Conservation (phyloP, 192 early-diverging fungal genomes). For the Backusella tarrabulga region DNA sequence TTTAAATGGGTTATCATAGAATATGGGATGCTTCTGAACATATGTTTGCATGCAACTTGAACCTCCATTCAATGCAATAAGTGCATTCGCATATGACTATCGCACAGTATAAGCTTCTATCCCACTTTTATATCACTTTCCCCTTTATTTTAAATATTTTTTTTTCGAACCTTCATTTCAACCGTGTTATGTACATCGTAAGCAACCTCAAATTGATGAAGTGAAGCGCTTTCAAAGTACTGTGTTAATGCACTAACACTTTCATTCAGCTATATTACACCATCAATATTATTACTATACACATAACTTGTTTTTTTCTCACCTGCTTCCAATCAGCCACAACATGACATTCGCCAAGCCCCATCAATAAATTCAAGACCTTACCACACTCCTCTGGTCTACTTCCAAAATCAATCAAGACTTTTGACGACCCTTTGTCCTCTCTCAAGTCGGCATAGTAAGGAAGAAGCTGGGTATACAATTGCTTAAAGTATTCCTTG, state of each 20-base stretch:
- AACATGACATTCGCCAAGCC: constrained; percentile 54
- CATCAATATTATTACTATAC: not conserved
- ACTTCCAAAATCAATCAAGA: constrained; percentile 65
- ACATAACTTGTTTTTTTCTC: constrained; percentile 10
- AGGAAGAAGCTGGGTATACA: constrained; percentile 61
- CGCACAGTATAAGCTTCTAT: not conserved
- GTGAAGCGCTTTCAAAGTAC: constrained; percentile 73
- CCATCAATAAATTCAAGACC: constrained; percentile 53
- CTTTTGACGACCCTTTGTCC: constrained; percentile 59
- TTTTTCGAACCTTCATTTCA: constrained; percentile 59
- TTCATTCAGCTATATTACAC: constrained; percentile 44
- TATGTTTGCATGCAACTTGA: constrained; percentile 68
- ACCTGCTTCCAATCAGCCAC: constrained; percentile 59
- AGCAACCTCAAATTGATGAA: constrained; percentile 77
- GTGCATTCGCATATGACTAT: constrained; percentile 60
- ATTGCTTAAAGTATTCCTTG: constrained; percentile 60
- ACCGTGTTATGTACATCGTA: constrained; percentile 61
- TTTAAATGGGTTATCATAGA: constrained; percentile 72
- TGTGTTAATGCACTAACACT: constrained; percentile 65
- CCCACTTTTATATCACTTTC: not conserved
- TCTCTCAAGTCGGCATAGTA: constrained; percentile 72
- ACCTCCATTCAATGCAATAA: constrained; percentile 74
- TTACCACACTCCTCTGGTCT: constrained; percentile 61
- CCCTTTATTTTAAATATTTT: not conserved
- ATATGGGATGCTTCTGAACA: constrained; percentile 83